Evolutionary conservation across 306 rosid species (phyloP), one percentile per base, ranked within the genome.

Genomic region (Datisca glomerata): DNA sequence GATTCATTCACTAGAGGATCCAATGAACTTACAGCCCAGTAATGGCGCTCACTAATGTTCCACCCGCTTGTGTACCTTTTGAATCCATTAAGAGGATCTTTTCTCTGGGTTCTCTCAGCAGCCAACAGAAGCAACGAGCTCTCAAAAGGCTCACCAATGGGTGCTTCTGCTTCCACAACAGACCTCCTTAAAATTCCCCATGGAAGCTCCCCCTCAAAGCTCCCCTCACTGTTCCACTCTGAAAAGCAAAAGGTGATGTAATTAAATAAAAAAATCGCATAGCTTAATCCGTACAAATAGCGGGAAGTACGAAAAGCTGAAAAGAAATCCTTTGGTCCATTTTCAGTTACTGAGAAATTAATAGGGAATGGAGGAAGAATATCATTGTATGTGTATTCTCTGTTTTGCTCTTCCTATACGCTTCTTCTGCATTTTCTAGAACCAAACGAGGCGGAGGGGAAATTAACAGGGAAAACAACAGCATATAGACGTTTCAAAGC

Each of bases 11-110:
- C 2, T 2, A 47, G 21, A 41, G 20, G 8, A 24, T 24, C 22
- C 0, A 43, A 43, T 13, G 37, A 24, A 51, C 63, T 59, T 60
- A 68, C 80, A 31, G 80, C 71, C 80, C 80, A 73, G 52, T 73
- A 73, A 64, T 73, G 80, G 59, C 53, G 80, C 15, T 73, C 72
- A 33, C 69, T 64, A 42, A 73, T 59, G 56, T 73, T 73, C 75
- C 80, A 73, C 6, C 80, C 80, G 16, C 49, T 41, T 12, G 62
- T 46, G 63, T 73, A 73, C 41, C 11, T 40, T 46, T 68, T 46
- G 54, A 68, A 73, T n/a, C 63, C 72, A 43, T 49, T 29, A 10
- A 73, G 72, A 37, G 75, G 75, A 22, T 73, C 80, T 64, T 68
- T 68, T 34, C 80, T 49, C 9, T 20, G 71, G 15, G 80, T 73